These are phyloP conservation scores for Prosopis cineraria DNA, from an alignment of 306 rosid genomes.

Conservation along the genomic window DNA sequence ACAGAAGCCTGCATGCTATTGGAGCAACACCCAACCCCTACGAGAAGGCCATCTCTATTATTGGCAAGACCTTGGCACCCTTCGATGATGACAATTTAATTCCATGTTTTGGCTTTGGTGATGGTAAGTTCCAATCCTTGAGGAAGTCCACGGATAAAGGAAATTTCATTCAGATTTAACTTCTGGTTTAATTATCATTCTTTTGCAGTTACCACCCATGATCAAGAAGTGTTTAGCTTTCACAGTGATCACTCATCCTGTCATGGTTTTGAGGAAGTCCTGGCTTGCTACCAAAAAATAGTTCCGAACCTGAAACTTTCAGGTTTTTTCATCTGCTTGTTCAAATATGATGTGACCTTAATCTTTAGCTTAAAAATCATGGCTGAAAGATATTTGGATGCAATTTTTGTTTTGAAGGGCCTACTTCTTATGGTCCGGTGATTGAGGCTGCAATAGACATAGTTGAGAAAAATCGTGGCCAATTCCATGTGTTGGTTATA, in stretches of 20 bases:
- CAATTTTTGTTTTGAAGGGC: conserved; percentile 57
- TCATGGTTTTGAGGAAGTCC: conserved; percentile 89
- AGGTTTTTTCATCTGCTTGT: conserved; percentile 45
- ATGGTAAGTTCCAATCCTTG: conserved; percentile 51
- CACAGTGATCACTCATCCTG: conserved; percentile 80
- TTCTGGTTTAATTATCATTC: conserved; percentile 13
- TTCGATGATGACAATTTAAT: conserved; percentile 92
- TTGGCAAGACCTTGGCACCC: conserved; percentile 91
- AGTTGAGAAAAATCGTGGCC: conserved; percentile 84
- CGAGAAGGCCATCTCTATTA: conserved; percentile 74
- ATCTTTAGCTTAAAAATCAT: conserved; percentile 14
- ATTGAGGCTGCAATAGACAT: conserved; percentile 86
- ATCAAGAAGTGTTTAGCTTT: conserved; percentile 84
- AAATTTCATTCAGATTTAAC: conserved; percentile 17
- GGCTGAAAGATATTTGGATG: conserved; percentile 26
- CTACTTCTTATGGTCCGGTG: conserved; percentile 87
- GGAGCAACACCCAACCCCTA: conserved; percentile 81
- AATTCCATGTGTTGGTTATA: conserved; percentile 84
- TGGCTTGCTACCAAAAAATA: conserved; percentile 70
- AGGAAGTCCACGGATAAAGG: background rate
- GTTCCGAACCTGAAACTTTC: conserved; percentile 74
- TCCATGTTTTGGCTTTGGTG: conserved; percentile 97
- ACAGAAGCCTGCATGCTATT: conserved; percentile 73
- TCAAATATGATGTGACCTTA: background rate
- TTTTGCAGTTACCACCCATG: conserved; percentile 79